Percentiles rank a stretch among this genome's conserved stretches.
These are phyloP conservation scores for Nigrospora oryzae DNA, from an alignment of 2,329 filamentous ascomycete species.

Conservation along the genomic window DNA sequence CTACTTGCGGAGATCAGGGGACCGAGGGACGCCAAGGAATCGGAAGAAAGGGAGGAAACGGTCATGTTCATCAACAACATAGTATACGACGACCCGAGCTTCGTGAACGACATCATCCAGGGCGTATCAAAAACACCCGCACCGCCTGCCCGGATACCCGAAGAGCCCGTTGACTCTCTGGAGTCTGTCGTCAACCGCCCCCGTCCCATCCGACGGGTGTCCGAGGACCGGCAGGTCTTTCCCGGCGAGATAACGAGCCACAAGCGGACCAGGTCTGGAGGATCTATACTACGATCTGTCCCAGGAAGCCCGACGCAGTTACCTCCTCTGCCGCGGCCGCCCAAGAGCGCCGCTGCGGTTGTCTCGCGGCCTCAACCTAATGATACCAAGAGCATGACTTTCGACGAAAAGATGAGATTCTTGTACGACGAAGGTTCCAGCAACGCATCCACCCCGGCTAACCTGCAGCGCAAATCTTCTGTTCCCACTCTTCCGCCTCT, in stretches of 20 bases:
- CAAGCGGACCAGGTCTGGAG: conserved; percentile 40
- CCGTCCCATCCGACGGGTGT: conserved; percentile 44
- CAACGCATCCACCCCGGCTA: conserved; percentile 6
- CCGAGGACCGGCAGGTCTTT: conserved; percentile 37
- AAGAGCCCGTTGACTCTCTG: conserved; percentile 12
- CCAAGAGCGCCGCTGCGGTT: conserved; percentile 29
- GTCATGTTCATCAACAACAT: conserved; percentile 50
- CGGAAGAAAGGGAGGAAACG: conserved; percentile 30
- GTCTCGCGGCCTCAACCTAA: conserved; percentile 34
- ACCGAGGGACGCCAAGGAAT: neutral
- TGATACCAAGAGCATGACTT: conserved; percentile 48
- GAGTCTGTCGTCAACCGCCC: conserved; percentile 44
- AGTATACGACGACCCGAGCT: conserved; percentile 41
- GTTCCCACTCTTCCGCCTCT: conserved; percentile 35
- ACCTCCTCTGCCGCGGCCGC: conserved; percentile 41
- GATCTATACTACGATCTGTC: conserved; percentile 33
- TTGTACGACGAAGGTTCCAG: conserved; percentile 27
- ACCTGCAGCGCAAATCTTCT: conserved; percentile 24
- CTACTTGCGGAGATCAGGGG: neutral
- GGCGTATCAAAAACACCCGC: conserved; percentile 25
- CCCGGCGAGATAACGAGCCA: conserved; percentile 35
- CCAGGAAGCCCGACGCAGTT: conserved; percentile 39
- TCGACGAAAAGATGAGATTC: conserved; percentile 47
- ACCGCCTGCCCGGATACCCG: neutral
- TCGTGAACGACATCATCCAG: conserved; percentile 40